These are phyloP conservation scores for Flaveria brownii DNA, from an alignment of 129 eudicot species.

Conservation along the genomic window DNA sequence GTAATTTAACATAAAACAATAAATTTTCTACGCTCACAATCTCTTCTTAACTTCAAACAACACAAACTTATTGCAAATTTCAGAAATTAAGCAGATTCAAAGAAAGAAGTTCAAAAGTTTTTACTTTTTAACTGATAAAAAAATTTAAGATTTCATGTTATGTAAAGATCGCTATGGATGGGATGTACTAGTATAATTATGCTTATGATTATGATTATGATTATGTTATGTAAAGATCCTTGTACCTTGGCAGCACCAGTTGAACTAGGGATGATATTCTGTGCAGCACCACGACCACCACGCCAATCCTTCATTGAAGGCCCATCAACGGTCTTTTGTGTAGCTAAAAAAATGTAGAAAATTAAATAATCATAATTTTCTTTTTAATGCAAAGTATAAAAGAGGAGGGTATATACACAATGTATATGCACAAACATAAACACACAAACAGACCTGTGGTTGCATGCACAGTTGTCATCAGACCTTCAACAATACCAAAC, in stretches of 20 bases:
- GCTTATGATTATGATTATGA: too few relatives aligned
- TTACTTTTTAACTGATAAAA: background rate
- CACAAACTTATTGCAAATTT: background rate
- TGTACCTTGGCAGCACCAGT: slow-evolving; percentile 97
- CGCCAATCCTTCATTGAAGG: slow-evolving; percentile 99
- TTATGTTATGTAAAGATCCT: background rate
- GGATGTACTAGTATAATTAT: too few relatives aligned
- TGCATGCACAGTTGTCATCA: slow-evolving; percentile 98
- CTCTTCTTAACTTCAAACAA: background rate
- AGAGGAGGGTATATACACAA: background rate
- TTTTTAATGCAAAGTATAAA: background rate
- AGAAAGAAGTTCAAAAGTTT: background rate
- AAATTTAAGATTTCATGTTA: background rate
- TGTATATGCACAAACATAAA: slow-evolving; percentile 18
- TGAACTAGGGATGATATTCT: slow-evolving; percentile 94
- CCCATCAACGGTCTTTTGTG: slow-evolving; percentile 96
- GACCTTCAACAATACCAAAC: slow-evolving; percentile 91
- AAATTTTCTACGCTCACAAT: background rate
- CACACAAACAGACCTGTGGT: slow-evolving; percentile 66
- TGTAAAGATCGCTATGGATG: too few relatives aligned
- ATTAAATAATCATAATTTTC: background rate
- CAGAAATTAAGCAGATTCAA: background rate
- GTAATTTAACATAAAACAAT: slow-evolving; percentile 7
- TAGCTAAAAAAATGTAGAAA: slow-evolving; percentile 53
- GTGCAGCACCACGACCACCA: slow-evolving; percentile 97